These are phyloP conservation scores for Tricholoma terreum DNA, from an alignment of 768 basidiomycete genomes.

Conservation along the genomic window DNA sequence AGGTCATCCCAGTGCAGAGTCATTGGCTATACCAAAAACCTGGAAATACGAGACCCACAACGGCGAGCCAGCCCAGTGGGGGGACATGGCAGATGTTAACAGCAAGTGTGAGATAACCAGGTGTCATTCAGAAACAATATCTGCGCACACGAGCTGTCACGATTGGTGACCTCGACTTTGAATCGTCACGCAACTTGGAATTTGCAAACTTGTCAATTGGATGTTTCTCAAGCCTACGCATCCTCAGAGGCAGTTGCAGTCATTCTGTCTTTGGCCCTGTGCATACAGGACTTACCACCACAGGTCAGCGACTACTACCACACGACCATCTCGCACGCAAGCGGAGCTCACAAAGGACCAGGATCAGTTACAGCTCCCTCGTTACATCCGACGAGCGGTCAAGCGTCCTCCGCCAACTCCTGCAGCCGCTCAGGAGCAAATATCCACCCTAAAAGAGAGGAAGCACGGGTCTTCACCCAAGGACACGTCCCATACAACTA, in stretches of 20 bases:
- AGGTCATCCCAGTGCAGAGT: too few species aligned
- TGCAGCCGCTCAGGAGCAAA: slow-evolving; percentile 3
- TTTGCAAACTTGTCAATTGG: too few species aligned
- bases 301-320: background rate
- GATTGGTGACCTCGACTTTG: too few species aligned
- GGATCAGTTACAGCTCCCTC: slow-evolving; percentile 18
- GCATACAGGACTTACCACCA: background rate
- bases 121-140: too few species aligned
- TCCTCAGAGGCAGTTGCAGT: slow-evolving; percentile 3
- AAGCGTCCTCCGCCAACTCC: slow-evolving; percentile 4
- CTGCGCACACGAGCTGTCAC: too few species aligned
- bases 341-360: background rate
- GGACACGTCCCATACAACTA: background rate
- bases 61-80: too few species aligned
- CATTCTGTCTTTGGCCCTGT: background rate
- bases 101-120: too few species aligned
- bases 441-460: background rate
- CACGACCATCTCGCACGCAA: background rate
- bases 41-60: too few species aligned
- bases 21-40: too few species aligned
- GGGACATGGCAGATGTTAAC: too few species aligned
- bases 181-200: too few species aligned
- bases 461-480: slow-evolving; percentile 10
- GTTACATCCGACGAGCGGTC: slow-evolving; percentile 29
- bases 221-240: slow-evolving; percentile 6